Percentiles rank a stretch among this genome's conserved stretches.
phyloP scores from a whole-genome alignment of 768 basidiomycete species.

The Inosperma sp. region DNA sequence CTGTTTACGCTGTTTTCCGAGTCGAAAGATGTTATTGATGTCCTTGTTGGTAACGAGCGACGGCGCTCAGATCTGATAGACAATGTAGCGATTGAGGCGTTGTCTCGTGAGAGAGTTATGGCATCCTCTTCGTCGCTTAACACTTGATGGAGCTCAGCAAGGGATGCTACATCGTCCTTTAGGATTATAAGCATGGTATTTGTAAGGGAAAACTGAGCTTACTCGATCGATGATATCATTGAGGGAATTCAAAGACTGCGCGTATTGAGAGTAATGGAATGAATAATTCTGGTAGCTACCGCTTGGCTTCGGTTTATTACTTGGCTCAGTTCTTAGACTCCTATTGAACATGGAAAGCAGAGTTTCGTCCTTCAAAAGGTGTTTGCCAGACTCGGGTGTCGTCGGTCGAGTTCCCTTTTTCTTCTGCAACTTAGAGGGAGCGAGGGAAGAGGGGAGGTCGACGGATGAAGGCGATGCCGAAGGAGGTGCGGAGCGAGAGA shows the following conservation, averaged over 20 bases:
- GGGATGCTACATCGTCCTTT: slow-evolving; percentile 72
- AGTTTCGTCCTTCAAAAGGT: slow-evolving; percentile 35
- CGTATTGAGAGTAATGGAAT: slow-evolving; percentile 73
- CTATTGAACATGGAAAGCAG: slow-evolving; percentile 13
- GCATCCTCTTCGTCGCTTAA: slow-evolving; percentile 32
- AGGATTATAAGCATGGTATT: slow-evolving; percentile 8
- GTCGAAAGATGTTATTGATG: slow-evolving; percentile 56
- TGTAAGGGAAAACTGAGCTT: slow-evolving; percentile 25
- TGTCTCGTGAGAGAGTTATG: slow-evolving; percentile 13
- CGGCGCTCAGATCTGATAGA: slow-evolving; percentile 59
- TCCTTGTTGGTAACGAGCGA: slow-evolving; percentile 61
- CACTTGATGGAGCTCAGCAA: slow-evolving; percentile 70
- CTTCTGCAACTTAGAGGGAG: slow-evolving; percentile 41
- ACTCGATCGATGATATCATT: slow-evolving; percentile 77
- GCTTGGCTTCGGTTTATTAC: too few relatives aligned
- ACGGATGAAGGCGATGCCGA: neutral
- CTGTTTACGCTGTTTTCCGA: slow-evolving; percentile 40
- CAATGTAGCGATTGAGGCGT: slow-evolving; percentile 30
- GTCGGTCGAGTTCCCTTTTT: slow-evolving; percentile 48
- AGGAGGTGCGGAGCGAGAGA: slow-evolving; percentile 5
- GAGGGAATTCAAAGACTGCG: slow-evolving; percentile 77
- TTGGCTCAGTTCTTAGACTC: too few relatives aligned
- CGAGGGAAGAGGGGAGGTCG: slow-evolving; percentile 13
- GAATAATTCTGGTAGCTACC: slow-evolving; percentile 33
- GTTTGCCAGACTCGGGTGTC: slow-evolving; percentile 59